A percentile compares a stretch with the other conserved stretches of the same genome.
These are phyloP conservation scores for Asterochloris sp. DNA, from an alignment of 139 green algal species.

Conservation along the genomic window DNA sequence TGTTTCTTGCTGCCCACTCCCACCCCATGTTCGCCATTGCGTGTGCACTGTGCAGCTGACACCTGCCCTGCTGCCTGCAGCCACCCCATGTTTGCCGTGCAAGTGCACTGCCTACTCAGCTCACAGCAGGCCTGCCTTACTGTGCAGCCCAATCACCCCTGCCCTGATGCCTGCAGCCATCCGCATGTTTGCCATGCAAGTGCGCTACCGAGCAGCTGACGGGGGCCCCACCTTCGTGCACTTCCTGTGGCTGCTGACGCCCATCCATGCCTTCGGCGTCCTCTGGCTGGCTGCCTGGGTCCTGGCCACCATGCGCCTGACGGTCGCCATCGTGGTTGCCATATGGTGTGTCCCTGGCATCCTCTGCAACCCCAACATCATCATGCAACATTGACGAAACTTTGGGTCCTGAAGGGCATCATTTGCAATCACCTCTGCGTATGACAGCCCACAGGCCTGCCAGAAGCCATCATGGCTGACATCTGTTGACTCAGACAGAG, in stretches of 20 bases:
- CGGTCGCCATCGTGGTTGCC: conserved; percentile 1
- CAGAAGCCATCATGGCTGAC: no score
- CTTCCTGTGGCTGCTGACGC: conserved; percentile 7
- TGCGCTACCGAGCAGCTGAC: not conserved
- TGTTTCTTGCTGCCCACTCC: no score
- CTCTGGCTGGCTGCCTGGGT: conserved; percentile 8
- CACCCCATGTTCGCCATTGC: no score
- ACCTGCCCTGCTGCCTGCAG: not conserved
- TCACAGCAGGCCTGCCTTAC: not conserved
- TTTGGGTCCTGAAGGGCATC: not conserved
- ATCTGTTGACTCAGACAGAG: no score
- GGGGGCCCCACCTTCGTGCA: not conserved
- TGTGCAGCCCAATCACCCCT: not conserved
- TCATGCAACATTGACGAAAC: no score
- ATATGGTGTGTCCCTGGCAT: not conserved
- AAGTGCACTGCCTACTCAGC: not conserved
- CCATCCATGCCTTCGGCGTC: conserved; percentile 6
- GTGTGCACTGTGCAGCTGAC: no score
- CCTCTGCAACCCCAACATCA: not conserved
- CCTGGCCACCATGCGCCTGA: conserved; percentile 6
- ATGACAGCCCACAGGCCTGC: no score
- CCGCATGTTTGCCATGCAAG: not conserved
- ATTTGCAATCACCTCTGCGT: not conserved
- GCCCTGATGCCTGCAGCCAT: not conserved
- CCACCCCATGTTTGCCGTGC: not conserved